Percentiles rank a stretch among this genome's conserved stretches.
phyloP scores from a whole-genome alignment of 2,329 filamentous ascomycete species.

The Ceratocystiopsis minuta region DNA sequence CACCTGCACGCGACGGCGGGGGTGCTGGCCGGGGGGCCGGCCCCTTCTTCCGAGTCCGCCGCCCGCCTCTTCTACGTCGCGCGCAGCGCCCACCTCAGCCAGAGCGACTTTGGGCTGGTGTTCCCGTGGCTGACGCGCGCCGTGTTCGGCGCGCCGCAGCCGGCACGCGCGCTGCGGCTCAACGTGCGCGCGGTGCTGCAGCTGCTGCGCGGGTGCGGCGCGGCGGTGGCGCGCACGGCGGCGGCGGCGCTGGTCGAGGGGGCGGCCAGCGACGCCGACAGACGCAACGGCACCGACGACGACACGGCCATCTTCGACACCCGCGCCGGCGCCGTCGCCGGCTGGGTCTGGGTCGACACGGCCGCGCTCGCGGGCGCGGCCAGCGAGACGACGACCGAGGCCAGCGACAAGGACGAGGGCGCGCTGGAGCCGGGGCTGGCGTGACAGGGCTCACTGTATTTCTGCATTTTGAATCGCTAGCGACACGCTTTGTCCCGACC shows the following conservation, averaged over 20 bases:
- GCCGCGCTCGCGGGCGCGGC: slow-evolving; percentile 20
- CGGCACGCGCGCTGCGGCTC: slow-evolving; percentile 38
- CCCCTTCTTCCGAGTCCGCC: slow-evolving; percentile 14
- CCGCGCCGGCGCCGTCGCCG: slow-evolving; percentile 19
- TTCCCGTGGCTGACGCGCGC: slow-evolving; percentile 53
- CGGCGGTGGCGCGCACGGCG: slow-evolving; percentile 32
- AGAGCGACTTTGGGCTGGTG: slow-evolving; percentile 68
- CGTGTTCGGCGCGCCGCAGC: slow-evolving; percentile 37
- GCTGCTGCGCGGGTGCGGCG: slow-evolving; percentile 30
- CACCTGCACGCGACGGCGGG: slow-evolving; percentile 54
- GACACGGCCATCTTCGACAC: slow-evolving; percentile 34
- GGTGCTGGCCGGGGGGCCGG: slow-evolving; percentile 40
- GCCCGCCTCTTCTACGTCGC: slow-evolving; percentile 42
- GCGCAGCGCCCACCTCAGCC: slow-evolving; percentile 60
- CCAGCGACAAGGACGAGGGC: no score
- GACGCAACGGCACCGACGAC: slow-evolving; percentile 22
- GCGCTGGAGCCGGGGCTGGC: no score
- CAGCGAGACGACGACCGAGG: no score
- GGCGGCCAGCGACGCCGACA: background rate
- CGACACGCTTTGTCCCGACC: no score
- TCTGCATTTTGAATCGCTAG: no score
- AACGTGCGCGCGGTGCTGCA: slow-evolving; percentile 42
- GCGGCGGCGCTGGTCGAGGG: slow-evolving; percentile 31
- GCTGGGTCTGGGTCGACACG: slow-evolving; percentile 35
- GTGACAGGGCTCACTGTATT: no score